Evolutionary conservation across 495 filamentous ascomycete genomes (phyloP), one percentile per base, ranked within the genome.

Genomic region (Penicillium waksmanii): DNA sequence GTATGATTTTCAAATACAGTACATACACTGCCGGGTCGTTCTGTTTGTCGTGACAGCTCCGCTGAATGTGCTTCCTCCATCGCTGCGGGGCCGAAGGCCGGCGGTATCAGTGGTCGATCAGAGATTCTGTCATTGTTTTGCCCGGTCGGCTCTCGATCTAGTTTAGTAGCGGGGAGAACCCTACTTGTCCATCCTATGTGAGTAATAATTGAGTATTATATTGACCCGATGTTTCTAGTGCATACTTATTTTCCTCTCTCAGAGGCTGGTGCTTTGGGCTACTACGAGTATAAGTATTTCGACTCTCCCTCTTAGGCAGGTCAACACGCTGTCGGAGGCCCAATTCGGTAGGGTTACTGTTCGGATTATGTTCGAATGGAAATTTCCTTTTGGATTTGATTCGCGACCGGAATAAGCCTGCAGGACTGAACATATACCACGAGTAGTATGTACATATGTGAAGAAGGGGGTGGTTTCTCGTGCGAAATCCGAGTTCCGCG

Each of bases 81-180:
- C n/a, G 35, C 54, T 55, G 58, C 56, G 66, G 66, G 58, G 64
- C 66, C 33, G 46, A 56, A 48, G 35, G 12, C 18, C 44, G 42
- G 55, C 36, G 23, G 13, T 36, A 21, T 49, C 43, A 57, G 50
- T 58, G 63, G 59, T 25, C 18, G 56, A 58, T 59, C 63, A 60
- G 60, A 36, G 36, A 47, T 55, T 47, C 42, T 51, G 33, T 55
- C 19, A 58, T 62, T 34, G n/a, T 13, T 1, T 23, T 36, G 27
- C 35, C 51, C 46, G 35, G 17, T 51, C 36, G 38, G 13, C 25
- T 35, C 53, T 57, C 55, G 55, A 65, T 61, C 21, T 51, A 65
- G 62, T 33, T 25, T 56, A 59, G 53, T 46, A 59, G 42, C 33
- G 5, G 34, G 46, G 46, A 31, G 15, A 17, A 2, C n/a, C 0